Percentiles rank a stretch among this genome's conserved stretches.
phyloP scores from a whole-genome alignment of 208 protist species.

The Acanthamoeba castellanii region DNA sequence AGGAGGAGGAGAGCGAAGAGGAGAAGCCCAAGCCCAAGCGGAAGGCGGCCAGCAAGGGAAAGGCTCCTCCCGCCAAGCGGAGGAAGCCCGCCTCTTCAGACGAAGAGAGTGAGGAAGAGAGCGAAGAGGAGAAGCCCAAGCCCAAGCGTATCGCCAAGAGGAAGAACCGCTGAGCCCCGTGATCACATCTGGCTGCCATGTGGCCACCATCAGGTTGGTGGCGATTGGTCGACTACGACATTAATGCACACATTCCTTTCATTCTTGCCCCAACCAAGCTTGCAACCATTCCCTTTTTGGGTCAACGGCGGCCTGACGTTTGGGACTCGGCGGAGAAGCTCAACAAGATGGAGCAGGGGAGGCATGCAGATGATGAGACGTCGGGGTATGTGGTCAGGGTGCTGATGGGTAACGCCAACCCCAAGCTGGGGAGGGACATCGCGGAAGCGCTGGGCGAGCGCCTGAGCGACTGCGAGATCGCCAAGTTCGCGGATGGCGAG shows the following conservation, averaged over 20 bases:
- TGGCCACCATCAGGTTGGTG: no score
- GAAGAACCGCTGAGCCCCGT: background rate
- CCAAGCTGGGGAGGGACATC: conserved; percentile 49
- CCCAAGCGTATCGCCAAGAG: conserved; percentile 15
- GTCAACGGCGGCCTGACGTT: no score
- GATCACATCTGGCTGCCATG: no score
- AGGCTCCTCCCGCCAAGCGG: background rate
- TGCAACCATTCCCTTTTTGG: no score
- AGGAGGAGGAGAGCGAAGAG: background rate
- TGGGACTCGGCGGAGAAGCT: no score
- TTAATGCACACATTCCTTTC: no score
- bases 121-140: background rate
- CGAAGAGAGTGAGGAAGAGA: background rate
- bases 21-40: background rate
- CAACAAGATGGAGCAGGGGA: background rate
- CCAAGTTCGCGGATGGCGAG: conserved; percentile 79
- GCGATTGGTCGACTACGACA: no score
- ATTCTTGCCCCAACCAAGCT: no score
- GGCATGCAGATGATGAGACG: background rate
- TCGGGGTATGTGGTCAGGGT: background rate
- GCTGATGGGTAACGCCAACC: conserved; percentile 36
- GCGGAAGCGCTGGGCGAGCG: background rate
- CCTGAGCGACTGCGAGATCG: conserved; percentile 23
- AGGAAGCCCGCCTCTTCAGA: background rate
- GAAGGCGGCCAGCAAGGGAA: background rate